These are phyloP conservation scores for Metschnikowia drakensbergensis DNA, from an alignment of 805 yeast species.

Conservation along the genomic window DNA sequence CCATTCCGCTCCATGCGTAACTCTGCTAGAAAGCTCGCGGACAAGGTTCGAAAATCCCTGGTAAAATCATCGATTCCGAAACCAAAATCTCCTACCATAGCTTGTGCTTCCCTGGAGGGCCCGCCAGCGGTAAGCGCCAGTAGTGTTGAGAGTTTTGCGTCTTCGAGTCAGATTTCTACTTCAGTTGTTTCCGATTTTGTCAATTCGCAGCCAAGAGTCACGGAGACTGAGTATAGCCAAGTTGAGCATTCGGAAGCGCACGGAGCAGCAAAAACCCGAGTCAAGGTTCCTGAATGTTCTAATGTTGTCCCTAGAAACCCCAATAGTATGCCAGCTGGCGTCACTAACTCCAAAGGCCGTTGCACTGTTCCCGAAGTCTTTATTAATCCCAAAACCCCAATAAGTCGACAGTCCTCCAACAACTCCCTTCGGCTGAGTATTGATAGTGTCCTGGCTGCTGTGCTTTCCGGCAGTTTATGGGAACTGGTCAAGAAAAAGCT, in stretches of 20 bases:
- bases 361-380: background rate
- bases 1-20: background rate
- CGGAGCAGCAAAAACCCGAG: background rate
- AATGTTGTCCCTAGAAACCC: background rate
- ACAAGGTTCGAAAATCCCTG: background rate
- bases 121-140: background rate
- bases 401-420: background rate
- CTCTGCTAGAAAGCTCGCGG: slow-evolving; percentile 1
- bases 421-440: background rate
- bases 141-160: background rate
- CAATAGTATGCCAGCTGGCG: background rate
- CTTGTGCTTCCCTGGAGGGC: background rate
- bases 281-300: background rate
- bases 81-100: background rate
- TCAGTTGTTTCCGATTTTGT: background rate
- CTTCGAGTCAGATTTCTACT: background rate
- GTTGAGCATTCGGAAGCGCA: background rate
- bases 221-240: background rate
- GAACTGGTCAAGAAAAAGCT: background rate
- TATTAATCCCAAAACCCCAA: background rate
- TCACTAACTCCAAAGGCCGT: background rate
- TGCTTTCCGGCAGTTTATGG: slow-evolving; percentile 1
- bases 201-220: slow-evolving; percentile 4
- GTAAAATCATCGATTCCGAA: background rate
- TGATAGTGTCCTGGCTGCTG: background rate